A percentile compares a stretch with the other conserved stretches of the same genome.
These are phyloP conservation scores for Zygnema cylindricum DNA, from an alignment of 139 green algal genomes.

Conservation along the genomic window DNA sequence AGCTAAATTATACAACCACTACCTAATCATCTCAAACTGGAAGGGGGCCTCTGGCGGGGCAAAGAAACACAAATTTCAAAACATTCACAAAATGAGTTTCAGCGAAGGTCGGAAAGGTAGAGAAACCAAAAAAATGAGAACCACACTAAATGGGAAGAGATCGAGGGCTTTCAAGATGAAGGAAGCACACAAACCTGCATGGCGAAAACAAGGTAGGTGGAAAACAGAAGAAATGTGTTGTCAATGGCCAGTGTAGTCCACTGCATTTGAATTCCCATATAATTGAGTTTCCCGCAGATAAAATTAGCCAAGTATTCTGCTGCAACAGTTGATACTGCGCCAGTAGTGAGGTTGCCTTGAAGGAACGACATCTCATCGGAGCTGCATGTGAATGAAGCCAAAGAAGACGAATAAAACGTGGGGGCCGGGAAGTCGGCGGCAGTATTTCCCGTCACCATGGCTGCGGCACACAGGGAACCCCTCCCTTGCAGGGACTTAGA, in stretches of 20 bases:
- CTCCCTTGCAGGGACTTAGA: too few species aligned
- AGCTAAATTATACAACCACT: too few species aligned
- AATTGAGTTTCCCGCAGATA: slow-evolving; percentile 35
- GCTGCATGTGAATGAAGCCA: neutral
- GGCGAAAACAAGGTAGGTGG: slow-evolving; percentile 80
- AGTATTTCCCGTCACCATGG: neutral
- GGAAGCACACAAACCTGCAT: slow-evolving; percentile 75
- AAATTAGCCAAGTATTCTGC: neutral
- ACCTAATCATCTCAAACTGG: neutral
- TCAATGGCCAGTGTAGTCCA: slow-evolving; percentile 47
- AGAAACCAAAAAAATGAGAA: neutral
- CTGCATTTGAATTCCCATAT: slow-evolving; percentile 37
- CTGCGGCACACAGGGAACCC: too few species aligned
- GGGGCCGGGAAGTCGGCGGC: neutral
- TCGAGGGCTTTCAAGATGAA: neutral
- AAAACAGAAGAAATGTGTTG: slow-evolving; percentile 70
- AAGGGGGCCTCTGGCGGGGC: neutral
- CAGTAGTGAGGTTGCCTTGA: neutral
- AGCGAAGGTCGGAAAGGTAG: neutral
- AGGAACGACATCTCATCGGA: neutral
- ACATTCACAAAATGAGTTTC: neutral
- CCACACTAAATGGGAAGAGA: neutral
- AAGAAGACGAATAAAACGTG: neutral
- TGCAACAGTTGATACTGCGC: neutral
- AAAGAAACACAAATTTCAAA: neutral